phyloP scores from a whole-genome alignment of 352 stramenopile genomes.

The Aphanomyces invadans region DNA sequence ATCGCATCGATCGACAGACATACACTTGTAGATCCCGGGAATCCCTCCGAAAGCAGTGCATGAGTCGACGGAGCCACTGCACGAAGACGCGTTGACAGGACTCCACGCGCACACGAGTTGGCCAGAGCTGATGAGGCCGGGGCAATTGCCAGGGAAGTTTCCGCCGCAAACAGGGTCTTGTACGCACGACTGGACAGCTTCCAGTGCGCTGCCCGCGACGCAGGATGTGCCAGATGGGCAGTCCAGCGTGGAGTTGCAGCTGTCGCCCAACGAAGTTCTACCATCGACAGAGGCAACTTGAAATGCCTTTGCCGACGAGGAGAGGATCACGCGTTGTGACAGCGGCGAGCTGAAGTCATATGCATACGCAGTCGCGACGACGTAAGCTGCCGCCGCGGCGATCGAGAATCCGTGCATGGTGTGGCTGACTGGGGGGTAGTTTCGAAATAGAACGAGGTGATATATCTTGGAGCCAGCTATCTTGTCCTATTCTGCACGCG shows the following conservation, averaged over 20 bases:
- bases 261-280: constrained; percentile 32
- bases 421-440: neutral
- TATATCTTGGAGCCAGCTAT: no score
- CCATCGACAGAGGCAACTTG: neutral
- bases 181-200: constrained; percentile 61
- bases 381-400: neutral
- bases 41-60: constrained; percentile 29
- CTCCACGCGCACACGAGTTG: constrained; percentile 64
- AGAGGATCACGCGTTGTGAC: neutral
- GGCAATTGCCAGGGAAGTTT: constrained; percentile 41
- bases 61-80: constrained; percentile 25
- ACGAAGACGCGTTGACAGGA: constrained; percentile 25
- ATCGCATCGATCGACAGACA: constrained; percentile 68
- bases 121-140: constrained; percentile 43
- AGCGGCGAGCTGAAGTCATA: neutral
- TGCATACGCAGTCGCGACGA: neutral
- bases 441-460: neutral
- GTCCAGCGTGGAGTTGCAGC: constrained; percentile 51
- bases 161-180: constrained; percentile 47
- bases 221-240: constrained; percentile 56
- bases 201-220: constrained; percentile 57
- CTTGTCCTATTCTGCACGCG: no score
- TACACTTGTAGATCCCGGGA: constrained; percentile 69
- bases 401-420: neutral
- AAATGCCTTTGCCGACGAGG: neutral